Base-by-base conservation (phyloP, 78 protist species). In the Trichosphaerium sp. region DNA sequence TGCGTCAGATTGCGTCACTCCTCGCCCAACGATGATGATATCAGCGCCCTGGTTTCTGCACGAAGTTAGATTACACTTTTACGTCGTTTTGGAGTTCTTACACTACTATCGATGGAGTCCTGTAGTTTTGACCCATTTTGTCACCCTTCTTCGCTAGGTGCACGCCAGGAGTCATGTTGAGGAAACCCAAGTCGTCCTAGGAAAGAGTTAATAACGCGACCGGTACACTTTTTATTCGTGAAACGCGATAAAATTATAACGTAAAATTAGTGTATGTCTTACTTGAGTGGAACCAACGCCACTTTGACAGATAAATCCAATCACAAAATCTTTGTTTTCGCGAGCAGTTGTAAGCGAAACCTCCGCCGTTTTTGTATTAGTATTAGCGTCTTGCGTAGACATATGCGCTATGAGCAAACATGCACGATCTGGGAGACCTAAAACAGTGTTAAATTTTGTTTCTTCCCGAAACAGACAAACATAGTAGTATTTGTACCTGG, bases 11-110 rank as follows among this genome's bases (percentile, higher is more conserved):
- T 68, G 58, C 31, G 69, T 69, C 64, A 86, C 74, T 47, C 88
- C 92, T 12, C 92, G 70, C 38, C 92, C 92, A 14, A 87, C 92
- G n/a, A 82, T 83, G 67, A 87, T 74, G 39, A 87, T 75, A 56
- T 87, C 92, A 31, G 74, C 39, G 35, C 61, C 43, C 28, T 56
- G 23, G 51, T 18, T 18, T 21, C 18, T 18, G 28, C 28, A 44
- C 18, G 28, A 44, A 18, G 18, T 44, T 18, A n/a, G n/a, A n/a
- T n/a, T n/a, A n/a, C n/a, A n/a, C n/a, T n/a, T n/a, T n/a, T n/a
- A n/a, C n/a, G n/a, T n/a, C n/a, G n/a, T n/a, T n/a, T n/a, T n/a
- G n/a, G n/a, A n/a, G n/a, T n/a, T n/a, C n/a, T n/a, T n/a, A n/a
- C n/a, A n/a, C n/a, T n/a, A n/a, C n/a, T n/a, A n/a, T n/a, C n/a